Conservation (phyloP, 2,329 filamentous ascomycete genomes). For the Diaporthe citri region DNA sequence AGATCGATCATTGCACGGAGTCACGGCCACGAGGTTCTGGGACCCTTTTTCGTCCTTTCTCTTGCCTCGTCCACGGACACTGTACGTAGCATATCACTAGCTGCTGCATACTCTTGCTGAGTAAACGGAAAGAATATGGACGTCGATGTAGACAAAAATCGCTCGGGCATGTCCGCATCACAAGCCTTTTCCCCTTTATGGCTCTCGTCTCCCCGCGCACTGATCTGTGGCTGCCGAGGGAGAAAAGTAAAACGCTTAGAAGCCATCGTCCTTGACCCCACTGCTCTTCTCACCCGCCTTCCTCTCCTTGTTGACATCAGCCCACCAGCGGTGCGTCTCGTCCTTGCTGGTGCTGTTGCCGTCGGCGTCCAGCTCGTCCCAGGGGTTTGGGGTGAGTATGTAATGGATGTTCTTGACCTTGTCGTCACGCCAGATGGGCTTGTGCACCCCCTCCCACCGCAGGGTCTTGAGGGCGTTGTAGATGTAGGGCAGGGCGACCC, state of each 20-base stretch:
- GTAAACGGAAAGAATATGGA: neutral
- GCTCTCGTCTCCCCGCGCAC: neutral
- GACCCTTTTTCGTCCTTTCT: neutral
- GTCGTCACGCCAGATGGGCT: conserved; percentile 68
- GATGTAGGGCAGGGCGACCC: conserved; percentile 70
- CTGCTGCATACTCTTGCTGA: conserved; percentile 3
- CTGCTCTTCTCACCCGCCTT: conserved; percentile 54
- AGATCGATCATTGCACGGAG: conserved; percentile 39
- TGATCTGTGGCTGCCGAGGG: too few relatives aligned
- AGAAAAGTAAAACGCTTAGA: conserved; percentile 39
- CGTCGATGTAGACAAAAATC: neutral
- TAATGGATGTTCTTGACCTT: conserved; percentile 73
- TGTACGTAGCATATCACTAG: neutral
- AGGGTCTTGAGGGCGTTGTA: conserved; percentile 75
- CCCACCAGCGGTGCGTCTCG: conserved; percentile 69
- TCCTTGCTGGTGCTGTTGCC: conserved; percentile 60
- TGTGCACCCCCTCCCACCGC: conserved; percentile 65
- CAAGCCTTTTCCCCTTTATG: neutral
- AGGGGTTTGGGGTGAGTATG: conserved; percentile 72
- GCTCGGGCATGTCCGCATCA: neutral
- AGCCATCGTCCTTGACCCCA: conserved; percentile 54
- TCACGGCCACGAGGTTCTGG: conserved; percentile 33
- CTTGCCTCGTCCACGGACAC: neutral
- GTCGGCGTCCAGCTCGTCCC: conserved; percentile 63
- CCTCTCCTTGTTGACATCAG: conserved; percentile 61